Percentiles rank a stretch among this genome's conserved stretches.
Evolutionary conservation across 176 grass and related monocot species (phyloP).

Genomic region (Sorghum bicolor): Sorghum_bicolor_NCBIv3 NC_012871.2:67380001-67380500

Average conservation of each 20-base stretch:
- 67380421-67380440: neutral
- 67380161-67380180: too few relatives aligned
- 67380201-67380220: constrained; percentile 16
- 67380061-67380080: neutral
- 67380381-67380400: neutral
- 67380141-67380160: too few relatives aligned
- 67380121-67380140: too few relatives aligned
- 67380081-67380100: neutral
- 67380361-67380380: constrained; percentile 10
- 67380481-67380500: neutral
- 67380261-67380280: constrained; percentile 96
- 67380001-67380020: neutral
- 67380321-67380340: constrained; percentile 99
- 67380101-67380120: neutral
- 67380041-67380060: neutral
- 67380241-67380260: constrained; percentile 44
- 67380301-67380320: constrained; percentile 93
- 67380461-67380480: neutral
- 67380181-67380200: constrained; percentile 13
- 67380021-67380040: neutral
- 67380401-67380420: neutral
- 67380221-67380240: neutral
- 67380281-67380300: constrained; percentile 82
- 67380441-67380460: neutral
- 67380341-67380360: constrained; percentile 78